phyloP scores from a whole-genome alignment of 1,284 basidiomycete genomes.

The Hemileia vastatrix region DNA sequence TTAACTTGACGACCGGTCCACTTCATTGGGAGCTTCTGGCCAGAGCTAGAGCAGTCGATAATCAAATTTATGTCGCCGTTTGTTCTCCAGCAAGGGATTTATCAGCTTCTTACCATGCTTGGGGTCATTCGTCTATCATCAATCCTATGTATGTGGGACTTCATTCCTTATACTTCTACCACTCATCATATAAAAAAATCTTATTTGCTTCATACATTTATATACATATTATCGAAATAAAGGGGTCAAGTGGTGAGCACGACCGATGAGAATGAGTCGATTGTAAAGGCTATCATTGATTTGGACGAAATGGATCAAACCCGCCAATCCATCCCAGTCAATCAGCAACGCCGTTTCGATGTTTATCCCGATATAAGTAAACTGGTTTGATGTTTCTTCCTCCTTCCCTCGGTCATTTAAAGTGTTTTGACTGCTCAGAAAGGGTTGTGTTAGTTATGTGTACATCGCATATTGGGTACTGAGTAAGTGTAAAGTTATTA shows the following conservation, averaged over 20 bases:
- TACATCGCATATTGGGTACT: too few species aligned
- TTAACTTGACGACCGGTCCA: slow-evolving; percentile 85
- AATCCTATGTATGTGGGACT: slow-evolving; percentile 66
- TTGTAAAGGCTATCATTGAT: slow-evolving; percentile 70
- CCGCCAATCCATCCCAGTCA: slow-evolving; percentile 73
- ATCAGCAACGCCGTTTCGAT: slow-evolving; percentile 77
- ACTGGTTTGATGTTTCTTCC: too few species aligned
- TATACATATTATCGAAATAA: neutral
- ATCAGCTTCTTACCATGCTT: slow-evolving; percentile 73
- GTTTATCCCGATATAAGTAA: slow-evolving; percentile 71
- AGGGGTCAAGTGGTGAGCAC: slow-evolving; percentile 74
- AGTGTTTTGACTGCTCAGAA: too few species aligned
- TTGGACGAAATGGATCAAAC: slow-evolving; percentile 59
- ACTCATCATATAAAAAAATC: neutral
- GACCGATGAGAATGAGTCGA: slow-evolving; percentile 68
- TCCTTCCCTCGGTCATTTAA: too few species aligned
- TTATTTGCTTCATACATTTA: slow-evolving; percentile 22
- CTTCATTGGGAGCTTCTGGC: slow-evolving; percentile 93
- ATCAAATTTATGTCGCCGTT: slow-evolving; percentile 90
- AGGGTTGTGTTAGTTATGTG: too few species aligned
- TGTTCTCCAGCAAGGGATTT: slow-evolving; percentile 87
- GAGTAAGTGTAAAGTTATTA: too few species aligned
- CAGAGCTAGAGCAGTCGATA: slow-evolving; percentile 82
- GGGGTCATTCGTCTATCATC: slow-evolving; percentile 80
- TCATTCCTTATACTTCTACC: neutral